A percentile compares a stretch with the other conserved stretches of the same genome.
Evolutionary conservation across 768 basidiomycete genomes (phyloP).

Genomic region (Sarcodon aspratus): DNA sequence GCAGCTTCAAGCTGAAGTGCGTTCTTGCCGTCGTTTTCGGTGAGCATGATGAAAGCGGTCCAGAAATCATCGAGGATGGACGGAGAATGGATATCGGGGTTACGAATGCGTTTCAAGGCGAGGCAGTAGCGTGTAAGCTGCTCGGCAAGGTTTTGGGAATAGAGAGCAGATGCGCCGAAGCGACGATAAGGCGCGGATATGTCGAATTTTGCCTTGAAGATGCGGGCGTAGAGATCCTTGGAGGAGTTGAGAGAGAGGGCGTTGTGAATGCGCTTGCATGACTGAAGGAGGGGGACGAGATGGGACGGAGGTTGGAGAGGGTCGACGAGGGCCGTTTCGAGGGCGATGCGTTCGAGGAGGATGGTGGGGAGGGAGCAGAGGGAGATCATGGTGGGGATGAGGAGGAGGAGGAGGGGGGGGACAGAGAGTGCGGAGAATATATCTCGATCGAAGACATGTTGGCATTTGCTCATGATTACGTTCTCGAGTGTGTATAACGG

Average conservation of each 20-base stretch:
- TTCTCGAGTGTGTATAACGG: too few species aligned
- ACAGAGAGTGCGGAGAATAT: conserved; percentile 6
- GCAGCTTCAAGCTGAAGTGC: conserved; percentile 40
- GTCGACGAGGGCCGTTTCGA: conserved; percentile 29
- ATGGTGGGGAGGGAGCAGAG: conserved; percentile 27
- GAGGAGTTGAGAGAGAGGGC: conserved; percentile 20
- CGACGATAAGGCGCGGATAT: conserved; percentile 37
- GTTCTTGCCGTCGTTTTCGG: conserved; percentile 63
- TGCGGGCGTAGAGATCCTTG: conserved; percentile 34
- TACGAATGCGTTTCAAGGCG: conserved; percentile 19
- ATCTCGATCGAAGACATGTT: not conserved
- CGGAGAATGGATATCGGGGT: conserved; percentile 16
- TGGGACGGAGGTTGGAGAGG: conserved; percentile 34
- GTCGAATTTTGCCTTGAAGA: conserved; percentile 53
- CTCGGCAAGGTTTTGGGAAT: conserved; percentile 21
- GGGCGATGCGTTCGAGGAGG: conserved; percentile 38
- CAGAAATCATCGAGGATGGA: conserved; percentile 29
- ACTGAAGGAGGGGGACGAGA: conserved; percentile 36
- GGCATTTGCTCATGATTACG: not conserved
- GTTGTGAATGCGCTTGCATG: conserved; percentile 27
- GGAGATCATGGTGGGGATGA: conserved; percentile 9
- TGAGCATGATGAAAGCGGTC: conserved; percentile 40
- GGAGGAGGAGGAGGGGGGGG: conserved; percentile 1
- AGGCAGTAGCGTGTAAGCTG: conserved; percentile 29
- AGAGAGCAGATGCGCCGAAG: conserved; percentile 27